A percentile compares a stretch with the other conserved stretches of the same genome.
Evolutionary conservation across 768 basidiomycete species (phyloP).

Genomic region (Strobilomyces dryophilus): DNA sequence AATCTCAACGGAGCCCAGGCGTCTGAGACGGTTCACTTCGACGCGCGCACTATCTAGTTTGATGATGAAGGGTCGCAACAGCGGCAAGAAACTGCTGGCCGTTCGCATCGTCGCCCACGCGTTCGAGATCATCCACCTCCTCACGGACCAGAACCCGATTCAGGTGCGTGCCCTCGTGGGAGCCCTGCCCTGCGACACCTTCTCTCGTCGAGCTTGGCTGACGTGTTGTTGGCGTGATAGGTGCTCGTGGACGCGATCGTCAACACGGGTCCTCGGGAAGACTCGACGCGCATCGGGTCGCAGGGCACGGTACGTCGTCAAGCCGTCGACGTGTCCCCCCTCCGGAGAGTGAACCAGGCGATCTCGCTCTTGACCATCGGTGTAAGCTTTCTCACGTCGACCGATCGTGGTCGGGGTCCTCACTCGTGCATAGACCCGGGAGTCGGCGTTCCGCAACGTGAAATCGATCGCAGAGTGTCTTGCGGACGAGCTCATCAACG

Average conservation of each 20-base stretch:
- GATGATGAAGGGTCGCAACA: conserved; percentile 99
- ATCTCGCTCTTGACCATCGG: conserved; percentile 93
- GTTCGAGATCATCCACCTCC: conserved; percentile 99
- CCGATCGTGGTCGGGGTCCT: not conserved
- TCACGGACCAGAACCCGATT: conserved; percentile 99
- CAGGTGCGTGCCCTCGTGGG: conserved; percentile 55
- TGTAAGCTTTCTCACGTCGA: conserved; percentile 46
- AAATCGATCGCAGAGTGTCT: conserved; percentile 99
- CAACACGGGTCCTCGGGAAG: conserved; percentile 99
- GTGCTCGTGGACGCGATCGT: conserved; percentile 97
- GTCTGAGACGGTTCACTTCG: not conserved
- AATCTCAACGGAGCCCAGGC: not conserved
- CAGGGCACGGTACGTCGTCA: conserved; percentile 99
- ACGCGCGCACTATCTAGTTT: conserved; percentile 45
- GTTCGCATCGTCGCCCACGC: conserved; percentile 99
- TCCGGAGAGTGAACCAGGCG: conserved; percentile 97
- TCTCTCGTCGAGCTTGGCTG: too few relatives aligned
- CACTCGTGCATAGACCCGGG: conserved; percentile 69
- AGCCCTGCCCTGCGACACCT: too few relatives aligned
- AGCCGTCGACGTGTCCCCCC: conserved; percentile 98
- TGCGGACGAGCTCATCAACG: conserved; percentile 99
- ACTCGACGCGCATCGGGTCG: conserved; percentile 99
- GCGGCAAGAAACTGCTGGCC: conserved; percentile 98
- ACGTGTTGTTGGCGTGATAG: conserved; percentile 31
- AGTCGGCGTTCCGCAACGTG: conserved; percentile 99